Evolutionary conservation across 108 stramenopile genomes (phyloP).

Genomic region (Cylindrotheca closterium): DNA sequence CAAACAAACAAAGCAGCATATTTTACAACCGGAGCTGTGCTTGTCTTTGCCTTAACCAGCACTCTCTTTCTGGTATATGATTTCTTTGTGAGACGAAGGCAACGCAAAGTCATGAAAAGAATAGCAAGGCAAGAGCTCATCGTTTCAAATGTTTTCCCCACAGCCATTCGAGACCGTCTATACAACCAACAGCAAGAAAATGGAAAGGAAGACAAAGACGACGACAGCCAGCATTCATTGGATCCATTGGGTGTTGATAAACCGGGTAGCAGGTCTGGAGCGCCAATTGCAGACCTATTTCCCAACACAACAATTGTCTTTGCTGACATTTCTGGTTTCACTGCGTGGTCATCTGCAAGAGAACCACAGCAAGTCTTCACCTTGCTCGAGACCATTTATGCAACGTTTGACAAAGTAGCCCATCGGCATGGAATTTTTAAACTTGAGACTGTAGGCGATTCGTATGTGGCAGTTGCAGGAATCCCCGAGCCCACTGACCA

Average conservation of each 20-base stretch:
- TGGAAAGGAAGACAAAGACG: not conserved
- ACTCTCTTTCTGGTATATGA: conserved; percentile 3
- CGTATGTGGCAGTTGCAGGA: not conserved
- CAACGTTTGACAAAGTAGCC: not conserved
- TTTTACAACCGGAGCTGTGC: not conserved
- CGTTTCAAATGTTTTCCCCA: conserved; percentile 14
- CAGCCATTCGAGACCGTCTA: conserved; percentile 12
- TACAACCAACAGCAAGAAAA: not conserved
- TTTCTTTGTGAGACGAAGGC: conserved; percentile 11
- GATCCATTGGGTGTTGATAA: not conserved
- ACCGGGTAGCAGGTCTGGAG: not conserved
- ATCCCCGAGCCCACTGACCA: not conserved
- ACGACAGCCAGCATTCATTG: not conserved
- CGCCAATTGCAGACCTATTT: conserved; percentile 31
- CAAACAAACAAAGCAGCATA: not conserved
- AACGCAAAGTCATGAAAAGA: conserved; percentile 12
- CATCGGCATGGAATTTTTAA: conserved; percentile 1
- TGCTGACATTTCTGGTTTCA: conserved; percentile 24
- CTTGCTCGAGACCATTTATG: conserved; percentile 3
- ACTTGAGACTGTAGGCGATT: not conserved
- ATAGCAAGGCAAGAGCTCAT: not conserved
- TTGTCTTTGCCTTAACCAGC: conserved; percentile 5
- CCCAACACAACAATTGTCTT: conserved; percentile 18
- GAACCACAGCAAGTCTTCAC: conserved; percentile 11
- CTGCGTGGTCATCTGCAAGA: conserved; percentile 8